phyloP scores from a whole-genome alignment of 2,329 filamentous ascomycete species.

The Juglanconis sp. region DNA sequence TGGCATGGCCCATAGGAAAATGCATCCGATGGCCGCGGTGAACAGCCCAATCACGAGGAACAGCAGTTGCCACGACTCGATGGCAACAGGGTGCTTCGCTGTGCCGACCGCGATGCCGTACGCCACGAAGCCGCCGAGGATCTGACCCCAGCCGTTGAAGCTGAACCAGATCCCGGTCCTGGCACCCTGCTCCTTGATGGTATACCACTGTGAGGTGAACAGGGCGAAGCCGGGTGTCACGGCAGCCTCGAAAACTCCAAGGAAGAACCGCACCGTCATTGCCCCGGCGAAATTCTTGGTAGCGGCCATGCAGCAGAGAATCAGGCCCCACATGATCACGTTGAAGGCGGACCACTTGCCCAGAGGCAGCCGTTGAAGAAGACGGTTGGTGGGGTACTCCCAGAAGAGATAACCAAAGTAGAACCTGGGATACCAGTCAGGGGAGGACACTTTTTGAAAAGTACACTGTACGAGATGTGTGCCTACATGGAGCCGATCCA shows the following conservation, averaged over 20 bases:
- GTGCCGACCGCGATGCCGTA: conserved; percentile 50
- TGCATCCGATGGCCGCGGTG: conserved; percentile 43
- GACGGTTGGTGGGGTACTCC: conserved; percentile 64
- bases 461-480: not conserved
- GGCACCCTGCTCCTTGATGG: conserved; percentile 62
- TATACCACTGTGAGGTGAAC: conserved; percentile 71
- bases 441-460: not conserved
- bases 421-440: not conserved
- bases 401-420: conserved; percentile 45
- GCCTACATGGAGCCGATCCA: conserved; percentile 48
- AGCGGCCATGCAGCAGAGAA: conserved; percentile 59
- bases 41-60: conserved; percentile 53
- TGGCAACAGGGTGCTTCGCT: conserved; percentile 30
- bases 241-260: conserved; percentile 66
- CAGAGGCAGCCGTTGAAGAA: conserved; percentile 61
- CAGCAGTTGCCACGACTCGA: conserved; percentile 65
- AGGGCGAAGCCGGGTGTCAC: conserved; percentile 68
- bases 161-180: conserved; percentile 65
- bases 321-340: conserved; percentile 59
- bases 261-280: conserved; percentile 63
- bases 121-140: conserved; percentile 37
- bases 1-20: conserved; percentile 49
- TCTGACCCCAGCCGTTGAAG: conserved; percentile 44
- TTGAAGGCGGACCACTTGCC: conserved; percentile 65
- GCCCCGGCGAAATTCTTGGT: conserved; percentile 58